Percentiles rank a stretch among this genome's conserved stretches.
These are phyloP conservation scores for Nematodospora valgi DNA, from an alignment of 805 yeast species.

Conservation along the genomic window DNA sequence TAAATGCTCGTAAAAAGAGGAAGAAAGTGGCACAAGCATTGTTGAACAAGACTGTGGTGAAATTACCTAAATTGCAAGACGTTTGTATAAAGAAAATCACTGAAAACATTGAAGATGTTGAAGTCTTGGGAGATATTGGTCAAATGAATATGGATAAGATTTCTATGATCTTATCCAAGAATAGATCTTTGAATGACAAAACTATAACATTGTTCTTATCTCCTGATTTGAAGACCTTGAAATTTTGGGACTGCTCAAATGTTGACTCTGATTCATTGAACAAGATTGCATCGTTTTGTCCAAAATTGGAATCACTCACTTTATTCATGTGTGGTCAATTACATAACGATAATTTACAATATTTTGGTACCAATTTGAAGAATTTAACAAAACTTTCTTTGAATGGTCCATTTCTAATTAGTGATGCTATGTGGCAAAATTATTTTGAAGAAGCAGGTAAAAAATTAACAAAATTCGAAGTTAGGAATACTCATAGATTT, in stretches of 20 bases:
- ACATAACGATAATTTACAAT: conserved; percentile 68
- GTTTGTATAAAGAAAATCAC: conserved; percentile 69
- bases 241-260: conserved; percentile 92
- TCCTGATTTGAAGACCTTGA: conserved; percentile 52
- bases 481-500: conserved; percentile 83
- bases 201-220: conserved; percentile 74
- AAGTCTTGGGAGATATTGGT: conserved; percentile 86
- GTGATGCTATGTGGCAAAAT: conserved; percentile 70
- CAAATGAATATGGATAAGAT: conserved; percentile 65
- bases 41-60: conserved; percentile 63
- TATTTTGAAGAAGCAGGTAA: conserved; percentile 62
- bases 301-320: conserved; percentile 60
- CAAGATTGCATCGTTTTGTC: conserved; percentile 75
- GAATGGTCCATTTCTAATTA: conserved; percentile 88
- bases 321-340: conserved; percentile 92
- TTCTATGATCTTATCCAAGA: conserved; percentile 72
- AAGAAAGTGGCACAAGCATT: conserved; percentile 82
- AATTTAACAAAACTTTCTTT: conserved; percentile 55
- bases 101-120: conserved; percentile 66
- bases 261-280: conserved; percentile 62
- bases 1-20: conserved; percentile 67
- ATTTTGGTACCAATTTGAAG: conserved; percentile 57
- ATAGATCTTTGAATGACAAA: conserved; percentile 70
- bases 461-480: conserved; percentile 53
- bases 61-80: conserved; percentile 74